phyloP scores from a whole-genome alignment of 495 filamentous ascomycete genomes.

The Neurospora sp. region DNA sequence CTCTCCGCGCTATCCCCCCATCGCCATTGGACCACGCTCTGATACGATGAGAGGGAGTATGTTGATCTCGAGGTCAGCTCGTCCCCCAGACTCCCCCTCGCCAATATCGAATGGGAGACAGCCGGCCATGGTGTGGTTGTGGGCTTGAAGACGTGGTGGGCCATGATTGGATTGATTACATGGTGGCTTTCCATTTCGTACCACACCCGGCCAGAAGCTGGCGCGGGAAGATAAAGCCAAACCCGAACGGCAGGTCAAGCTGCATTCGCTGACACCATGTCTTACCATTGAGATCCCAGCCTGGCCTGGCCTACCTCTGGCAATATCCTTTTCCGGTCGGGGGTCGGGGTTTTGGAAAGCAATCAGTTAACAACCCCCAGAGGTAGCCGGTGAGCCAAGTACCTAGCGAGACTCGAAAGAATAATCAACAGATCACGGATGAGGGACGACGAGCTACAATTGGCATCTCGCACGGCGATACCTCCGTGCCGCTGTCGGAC shows the following conservation, averaged over 20 bases:
- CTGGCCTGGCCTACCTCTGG: background rate
- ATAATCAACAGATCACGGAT: background rate
- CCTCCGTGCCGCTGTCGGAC: background rate
- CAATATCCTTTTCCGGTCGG: background rate
- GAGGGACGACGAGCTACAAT: background rate
- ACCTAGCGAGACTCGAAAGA: background rate
- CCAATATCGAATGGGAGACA: slow-evolving; percentile 14
- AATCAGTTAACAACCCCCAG: background rate
- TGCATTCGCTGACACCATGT: slow-evolving; percentile 9
- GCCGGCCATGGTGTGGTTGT: slow-evolving; percentile 22
- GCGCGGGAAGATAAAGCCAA: slow-evolving; percentile 29
- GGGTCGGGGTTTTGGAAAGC: background rate
- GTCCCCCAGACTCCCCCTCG: background rate
- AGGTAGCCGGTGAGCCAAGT: background rate
- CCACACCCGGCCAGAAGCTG: slow-evolving; percentile 23
- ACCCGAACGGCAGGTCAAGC: slow-evolving; percentile 18
- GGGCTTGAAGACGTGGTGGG: slow-evolving; percentile 30
- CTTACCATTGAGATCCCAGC: slow-evolving; percentile 8
- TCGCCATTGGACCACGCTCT: slow-evolving; percentile 4
- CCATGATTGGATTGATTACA: slow-evolving; percentile 25
- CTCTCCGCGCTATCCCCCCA: background rate
- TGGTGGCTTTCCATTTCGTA: slow-evolving; percentile 13
- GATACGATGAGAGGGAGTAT: background rate
- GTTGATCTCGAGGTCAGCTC: slow-evolving; percentile 15
- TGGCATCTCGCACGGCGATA: background rate